These are phyloP conservation scores for Carex sylvatica DNA, from an alignment of 202 grass and related monocot species.

Conservation along the genomic window DNA sequence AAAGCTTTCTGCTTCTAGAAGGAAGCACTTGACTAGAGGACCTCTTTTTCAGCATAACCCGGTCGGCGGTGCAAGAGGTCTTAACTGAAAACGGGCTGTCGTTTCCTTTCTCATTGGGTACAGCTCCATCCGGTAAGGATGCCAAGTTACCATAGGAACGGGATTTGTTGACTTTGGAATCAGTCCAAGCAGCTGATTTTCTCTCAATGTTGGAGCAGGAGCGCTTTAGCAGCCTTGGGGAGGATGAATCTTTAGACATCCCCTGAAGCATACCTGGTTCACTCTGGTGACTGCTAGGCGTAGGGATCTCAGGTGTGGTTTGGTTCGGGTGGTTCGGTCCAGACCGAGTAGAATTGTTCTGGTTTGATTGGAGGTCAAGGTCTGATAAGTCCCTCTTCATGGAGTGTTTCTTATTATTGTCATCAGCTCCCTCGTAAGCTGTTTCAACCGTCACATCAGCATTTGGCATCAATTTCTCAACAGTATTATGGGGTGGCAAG, in stretches of 20 bases:
- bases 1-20: slow-evolving; percentile 65
- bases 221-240: slow-evolving; percentile 45
- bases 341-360: background rate
- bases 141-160: slow-evolving; percentile 52
- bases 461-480: slow-evolving; percentile 17
- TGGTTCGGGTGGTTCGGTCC: background rate
- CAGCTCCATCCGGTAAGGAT: background rate
- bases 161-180: slow-evolving; percentile 45
- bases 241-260: slow-evolving; percentile 21
- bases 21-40: slow-evolving; percentile 78
- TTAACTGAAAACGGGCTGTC: slow-evolving; percentile 58
- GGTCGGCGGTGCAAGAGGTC: slow-evolving; percentile 55
- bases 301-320: slow-evolving; percentile 16
- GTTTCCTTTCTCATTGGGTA: slow-evolving; percentile 15
- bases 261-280: slow-evolving; percentile 3
- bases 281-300: slow-evolving; percentile 13
- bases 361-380: slow-evolving; percentile 23
- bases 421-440: slow-evolving; percentile 30
- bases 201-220: slow-evolving; percentile 98
- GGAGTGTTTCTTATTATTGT: slow-evolving; percentile 32
- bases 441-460: slow-evolving; percentile 6
- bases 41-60: slow-evolving; percentile 58
- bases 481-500: background rate
- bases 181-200: slow-evolving; percentile 34
- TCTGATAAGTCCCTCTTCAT: slow-evolving; percentile 27